Conservation (phyloP, 176 grass and related monocot species). For the Oryza longistaminata region DNA sequence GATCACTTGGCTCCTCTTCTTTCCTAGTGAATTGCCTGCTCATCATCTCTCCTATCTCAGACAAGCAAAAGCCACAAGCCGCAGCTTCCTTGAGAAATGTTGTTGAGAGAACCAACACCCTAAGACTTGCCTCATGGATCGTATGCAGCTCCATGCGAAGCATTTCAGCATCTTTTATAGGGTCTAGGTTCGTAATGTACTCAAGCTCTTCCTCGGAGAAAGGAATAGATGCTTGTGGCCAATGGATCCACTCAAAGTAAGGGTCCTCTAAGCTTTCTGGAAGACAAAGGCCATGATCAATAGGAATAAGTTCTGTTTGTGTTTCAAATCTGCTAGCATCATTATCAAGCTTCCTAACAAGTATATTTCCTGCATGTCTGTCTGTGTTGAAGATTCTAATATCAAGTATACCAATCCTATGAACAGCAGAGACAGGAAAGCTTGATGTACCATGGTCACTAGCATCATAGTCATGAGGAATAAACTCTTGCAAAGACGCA, state of each 20-base stretch:
- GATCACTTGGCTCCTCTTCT: conserved; percentile 66
- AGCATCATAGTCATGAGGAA: conserved; percentile 68
- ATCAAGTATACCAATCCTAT: conserved; percentile 73
- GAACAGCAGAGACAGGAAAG: conserved; percentile 62
- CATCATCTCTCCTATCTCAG: conserved; percentile 76
- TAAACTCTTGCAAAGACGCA: conserved; percentile 67
- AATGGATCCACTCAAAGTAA: conserved; percentile 81
- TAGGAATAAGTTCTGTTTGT: conserved; percentile 57
- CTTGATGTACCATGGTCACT: conserved; percentile 69
- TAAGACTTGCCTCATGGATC: conserved; percentile 64
- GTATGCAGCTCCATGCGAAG: conserved; percentile 59
- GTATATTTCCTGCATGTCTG: conserved; percentile 70
- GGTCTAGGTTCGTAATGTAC: conserved; percentile 61
- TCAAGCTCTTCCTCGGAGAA: conserved; percentile 70
- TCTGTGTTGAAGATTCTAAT: conserved; percentile 78
- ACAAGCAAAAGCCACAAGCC: conserved; percentile 46
- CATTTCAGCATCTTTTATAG: conserved; percentile 53
- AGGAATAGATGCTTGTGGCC: conserved; percentile 66
- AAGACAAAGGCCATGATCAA: conserved; percentile 68
- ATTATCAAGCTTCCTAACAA: conserved; percentile 54
- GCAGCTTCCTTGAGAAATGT: conserved; percentile 69
- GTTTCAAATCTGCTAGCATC: conserved; percentile 43
- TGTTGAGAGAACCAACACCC: conserved; percentile 61
- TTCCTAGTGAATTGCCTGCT: conserved; percentile 55
- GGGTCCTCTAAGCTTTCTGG: conserved; percentile 69